phyloP scores from a whole-genome alignment of 1,139 yeast genomes.

The Taiozyma sp. region DNA sequence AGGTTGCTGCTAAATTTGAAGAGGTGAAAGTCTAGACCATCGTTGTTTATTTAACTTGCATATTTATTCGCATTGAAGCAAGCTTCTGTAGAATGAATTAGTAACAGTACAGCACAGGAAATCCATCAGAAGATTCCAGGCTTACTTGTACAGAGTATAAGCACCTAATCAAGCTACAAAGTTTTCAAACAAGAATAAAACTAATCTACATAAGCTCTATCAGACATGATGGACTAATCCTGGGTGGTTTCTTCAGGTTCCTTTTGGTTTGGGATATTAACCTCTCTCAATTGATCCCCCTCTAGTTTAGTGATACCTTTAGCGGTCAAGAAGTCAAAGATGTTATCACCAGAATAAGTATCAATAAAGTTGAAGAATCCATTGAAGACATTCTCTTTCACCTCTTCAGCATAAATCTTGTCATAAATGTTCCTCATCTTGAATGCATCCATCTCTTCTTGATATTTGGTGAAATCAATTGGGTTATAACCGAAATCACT shows the following conservation, averaged over 20 bases:
- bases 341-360: constrained; percentile 54
- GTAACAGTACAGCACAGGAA: too few species aligned
- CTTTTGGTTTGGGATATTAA: constrained; percentile 15
- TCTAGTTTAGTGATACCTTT: constrained; percentile 39
- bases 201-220: background rate
- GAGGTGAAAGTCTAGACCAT: background rate
- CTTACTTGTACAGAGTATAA: too few species aligned
- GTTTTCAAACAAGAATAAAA: too few species aligned
- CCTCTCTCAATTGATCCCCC: constrained; percentile 15
- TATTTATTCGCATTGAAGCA: background rate
- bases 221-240: background rate
- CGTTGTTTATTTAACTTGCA: background rate
- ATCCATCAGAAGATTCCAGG: too few species aligned
- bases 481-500: constrained; percentile 76
- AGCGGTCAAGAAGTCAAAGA: constrained; percentile 77
- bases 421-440: constrained; percentile 88
- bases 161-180: too few species aligned
- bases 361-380: constrained; percentile 90
- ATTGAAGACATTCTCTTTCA: constrained; percentile 78
- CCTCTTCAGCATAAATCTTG: constrained; percentile 87
- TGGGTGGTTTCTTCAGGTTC: constrained; percentile 2
- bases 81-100: too few species aligned
- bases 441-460: constrained; percentile 73
- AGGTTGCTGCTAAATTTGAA: background rate
- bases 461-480: constrained; percentile 64